Evolutionary conservation across 768 basidiomycete genomes (phyloP).

Genomic region (Rhizopogon rudus): DNA sequence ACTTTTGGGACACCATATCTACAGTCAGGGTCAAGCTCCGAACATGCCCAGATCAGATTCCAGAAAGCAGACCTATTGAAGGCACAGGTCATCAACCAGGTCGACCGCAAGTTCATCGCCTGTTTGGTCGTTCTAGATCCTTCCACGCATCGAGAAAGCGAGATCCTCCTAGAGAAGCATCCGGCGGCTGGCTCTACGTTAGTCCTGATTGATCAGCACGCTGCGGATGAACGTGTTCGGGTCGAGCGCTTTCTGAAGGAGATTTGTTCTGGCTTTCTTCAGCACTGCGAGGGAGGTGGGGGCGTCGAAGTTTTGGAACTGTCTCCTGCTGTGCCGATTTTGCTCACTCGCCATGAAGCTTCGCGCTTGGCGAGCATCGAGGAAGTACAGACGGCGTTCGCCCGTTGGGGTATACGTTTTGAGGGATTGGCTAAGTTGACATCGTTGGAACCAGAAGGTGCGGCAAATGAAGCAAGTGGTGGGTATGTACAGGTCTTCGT

Average conservation of each 20-base stretch:
- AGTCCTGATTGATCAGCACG: conserved; percentile 93
- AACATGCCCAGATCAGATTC: conserved; percentile 33
- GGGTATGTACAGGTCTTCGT: conserved; percentile 67
- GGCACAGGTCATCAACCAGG: conserved; percentile 71
- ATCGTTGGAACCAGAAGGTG: conserved; percentile 12
- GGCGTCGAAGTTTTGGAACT: conserved; percentile 39
- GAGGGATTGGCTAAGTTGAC: conserved; percentile 26
- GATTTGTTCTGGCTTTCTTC: conserved; percentile 66
- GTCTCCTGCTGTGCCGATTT: conserved; percentile 50
- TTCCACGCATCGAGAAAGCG: conserved; percentile 10
- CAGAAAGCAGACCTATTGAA: conserved; percentile 47
- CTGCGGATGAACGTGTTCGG: conserved; percentile 93
- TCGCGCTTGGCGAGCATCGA: conserved; percentile 37
- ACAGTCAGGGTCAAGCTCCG: conserved; percentile 10
- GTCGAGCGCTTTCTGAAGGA: conserved; percentile 79
- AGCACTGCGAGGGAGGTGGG: conserved; percentile 28
- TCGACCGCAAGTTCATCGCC: conserved; percentile 89
- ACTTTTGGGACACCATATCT: conserved; percentile 7
- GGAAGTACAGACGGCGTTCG: conserved; percentile 44
- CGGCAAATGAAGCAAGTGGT: conserved; percentile 23
- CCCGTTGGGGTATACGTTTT: conserved; percentile 68
- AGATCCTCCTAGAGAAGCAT: conserved; percentile 7
- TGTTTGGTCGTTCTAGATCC: conserved; percentile 45
- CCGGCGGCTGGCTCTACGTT: conserved; percentile 33
- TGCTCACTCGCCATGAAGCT: conserved; percentile 66